These are phyloP conservation scores for Heimioporus sp. DNA, from an alignment of 768 basidiomycete species.

Conservation along the genomic window DNA sequence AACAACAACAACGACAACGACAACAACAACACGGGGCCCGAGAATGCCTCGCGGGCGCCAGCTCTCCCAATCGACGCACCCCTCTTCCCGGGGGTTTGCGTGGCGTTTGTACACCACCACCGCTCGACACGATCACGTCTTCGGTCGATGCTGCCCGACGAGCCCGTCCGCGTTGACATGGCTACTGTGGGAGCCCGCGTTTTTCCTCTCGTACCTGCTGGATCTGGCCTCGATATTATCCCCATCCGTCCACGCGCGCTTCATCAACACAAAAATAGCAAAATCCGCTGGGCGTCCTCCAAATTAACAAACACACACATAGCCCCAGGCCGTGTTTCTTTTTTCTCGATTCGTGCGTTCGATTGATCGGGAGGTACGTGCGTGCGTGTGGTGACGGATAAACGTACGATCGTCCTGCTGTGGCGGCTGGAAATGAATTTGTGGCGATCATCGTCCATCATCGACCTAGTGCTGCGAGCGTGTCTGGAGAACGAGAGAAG, in stretches of 20 bases:
- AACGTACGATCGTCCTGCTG: conserved; percentile 4
- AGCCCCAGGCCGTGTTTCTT: neutral
- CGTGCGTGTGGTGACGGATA: neutral
- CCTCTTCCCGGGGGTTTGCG: conserved; percentile 4
- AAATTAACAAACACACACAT: too few relatives aligned
- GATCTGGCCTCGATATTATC: neutral
- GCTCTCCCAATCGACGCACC: neutral
- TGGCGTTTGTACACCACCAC: conserved; percentile 1
- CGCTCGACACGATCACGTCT: neutral
- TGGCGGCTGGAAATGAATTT: conserved; percentile 10
- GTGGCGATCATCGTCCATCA: conserved; percentile 7
- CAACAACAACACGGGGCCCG: too few relatives aligned
- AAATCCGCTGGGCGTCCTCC: neutral
- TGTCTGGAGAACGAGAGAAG: neutral
- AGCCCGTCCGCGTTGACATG: conserved; percentile 14
- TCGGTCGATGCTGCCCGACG: neutral
- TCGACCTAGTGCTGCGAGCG: neutral
- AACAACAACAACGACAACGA: too few relatives aligned
- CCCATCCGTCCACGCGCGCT: neutral
- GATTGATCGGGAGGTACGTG: neutral
- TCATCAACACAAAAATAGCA: neutral
- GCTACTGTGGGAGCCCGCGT: conserved; percentile 9
- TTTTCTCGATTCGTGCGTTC: neutral
- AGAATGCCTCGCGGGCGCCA: too few relatives aligned
- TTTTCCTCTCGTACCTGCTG: neutral